Conservation (phyloP, 2,329 filamentous ascomycete species). For the Nemania sp. region DNA sequence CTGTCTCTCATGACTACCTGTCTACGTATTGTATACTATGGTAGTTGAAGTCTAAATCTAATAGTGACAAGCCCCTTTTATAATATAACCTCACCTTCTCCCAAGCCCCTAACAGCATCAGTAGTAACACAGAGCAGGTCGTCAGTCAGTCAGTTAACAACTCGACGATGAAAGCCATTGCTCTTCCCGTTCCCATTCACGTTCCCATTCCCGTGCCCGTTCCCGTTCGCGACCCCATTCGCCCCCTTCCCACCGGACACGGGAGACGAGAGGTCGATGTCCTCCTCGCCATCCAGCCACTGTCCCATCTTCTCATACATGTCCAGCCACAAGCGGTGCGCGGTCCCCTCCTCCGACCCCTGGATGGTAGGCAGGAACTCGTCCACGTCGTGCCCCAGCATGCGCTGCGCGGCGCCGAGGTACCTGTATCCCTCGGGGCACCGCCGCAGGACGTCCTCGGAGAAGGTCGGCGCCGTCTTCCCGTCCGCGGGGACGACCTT, state of each 20-base stretch:
- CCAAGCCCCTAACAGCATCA: too few relatives aligned
- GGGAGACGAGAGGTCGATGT: conserved; percentile 36
- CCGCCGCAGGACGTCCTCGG: conserved; percentile 43
- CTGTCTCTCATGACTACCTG: too few relatives aligned
- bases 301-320: conserved; percentile 48
- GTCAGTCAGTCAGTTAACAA: background rate
- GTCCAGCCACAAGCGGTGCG: conserved; percentile 41
- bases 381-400: conserved; percentile 51
- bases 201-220: conserved; percentile 5
- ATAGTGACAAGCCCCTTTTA: too few relatives aligned
- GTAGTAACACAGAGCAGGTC: too few relatives aligned
- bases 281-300: conserved; percentile 37
- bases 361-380: conserved; percentile 46
- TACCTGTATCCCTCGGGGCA: conserved; percentile 53
- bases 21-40: too few relatives aligned
- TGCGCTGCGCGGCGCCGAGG: conserved; percentile 52
- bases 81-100: too few relatives aligned
- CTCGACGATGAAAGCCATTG: background rate
- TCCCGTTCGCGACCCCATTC: conserved; percentile 3
- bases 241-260: conserved; percentile 14
- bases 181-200: background rate
- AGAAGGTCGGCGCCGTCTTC: conserved; percentile 44
- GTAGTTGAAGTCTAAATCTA: too few relatives aligned
- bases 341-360: conserved; percentile 32
- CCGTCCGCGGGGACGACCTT: conserved; percentile 53